A percentile compares a stretch with the other conserved stretches of the same genome.
Evolutionary conservation across 345 rosid species (phyloP).

Genomic region (Melaleuca quinquenervia): DNA sequence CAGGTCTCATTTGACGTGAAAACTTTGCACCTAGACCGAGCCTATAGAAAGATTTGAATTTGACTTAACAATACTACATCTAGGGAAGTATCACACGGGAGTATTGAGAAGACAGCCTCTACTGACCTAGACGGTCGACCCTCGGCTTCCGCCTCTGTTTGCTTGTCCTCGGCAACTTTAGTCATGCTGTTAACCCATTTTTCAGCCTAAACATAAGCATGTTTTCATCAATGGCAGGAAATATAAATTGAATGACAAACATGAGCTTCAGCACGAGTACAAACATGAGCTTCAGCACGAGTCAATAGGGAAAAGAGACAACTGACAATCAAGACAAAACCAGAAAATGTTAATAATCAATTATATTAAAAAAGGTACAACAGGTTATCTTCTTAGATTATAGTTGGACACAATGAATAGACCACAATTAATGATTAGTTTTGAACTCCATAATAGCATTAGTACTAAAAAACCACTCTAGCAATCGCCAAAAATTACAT

Average conservation of each 20-base stretch:
- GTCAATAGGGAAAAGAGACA: neutral
- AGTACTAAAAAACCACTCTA: neutral
- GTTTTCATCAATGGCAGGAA: neutral
- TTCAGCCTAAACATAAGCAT: neutral
- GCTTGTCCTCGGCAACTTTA: neutral
- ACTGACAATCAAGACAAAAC: neutral
- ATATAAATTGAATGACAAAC: neutral
- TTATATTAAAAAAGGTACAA: neutral
- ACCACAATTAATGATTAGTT: neutral
- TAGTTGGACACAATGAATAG: neutral
- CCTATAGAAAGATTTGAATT: neutral
- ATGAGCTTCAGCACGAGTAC: neutral
- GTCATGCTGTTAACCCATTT: neutral
- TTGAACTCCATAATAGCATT: neutral
- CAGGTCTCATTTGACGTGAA: neutral
- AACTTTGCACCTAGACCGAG: neutral
- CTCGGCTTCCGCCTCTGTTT: neutral
- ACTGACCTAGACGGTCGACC: neutral
- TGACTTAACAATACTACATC: neutral
- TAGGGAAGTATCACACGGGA: neutral
- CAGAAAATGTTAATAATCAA: neutral
- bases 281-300: neutral
- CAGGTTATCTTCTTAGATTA: rapidly evolving
- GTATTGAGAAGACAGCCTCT: neutral
- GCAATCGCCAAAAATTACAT: neutral